Base-by-base conservation (phyloP, 106 monocot genomes). In the Xerophyta viscosa region DNA sequence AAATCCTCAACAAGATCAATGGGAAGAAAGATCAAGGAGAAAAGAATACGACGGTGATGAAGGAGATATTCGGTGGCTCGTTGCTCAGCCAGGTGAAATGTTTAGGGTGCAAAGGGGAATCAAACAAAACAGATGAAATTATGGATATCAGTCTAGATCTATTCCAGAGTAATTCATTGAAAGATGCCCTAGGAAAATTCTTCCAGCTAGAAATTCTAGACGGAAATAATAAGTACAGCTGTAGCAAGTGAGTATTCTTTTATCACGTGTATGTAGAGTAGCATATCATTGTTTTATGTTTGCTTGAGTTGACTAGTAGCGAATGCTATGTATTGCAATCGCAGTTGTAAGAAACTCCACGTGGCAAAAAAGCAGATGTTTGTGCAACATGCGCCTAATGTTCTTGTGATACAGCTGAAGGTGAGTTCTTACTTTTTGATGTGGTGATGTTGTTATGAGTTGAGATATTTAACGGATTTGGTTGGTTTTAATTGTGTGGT, bases 371-470 rank as follows among this genome's bases (percentile, higher is more conserved):
- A 96, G 71, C 94, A 96, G 63, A 76, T 96, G 81, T 88, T 81
- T 50, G 29, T 96, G 20, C 70, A 78, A 44, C 65, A 66, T 41
- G 81, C 94, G 9, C 94, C 94, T 14, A 88, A 96, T 73, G 94
- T 96, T 14, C 88, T 96, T 61, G 94, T 96, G 25, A 71, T 96
- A 21, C 94, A 96, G 60, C 81, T 96, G 53, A 96, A 96, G 83
- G 94, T 96, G 5, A 37, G 47, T 44, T 42, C 36, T 62, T 10
- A 24, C 27, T 5, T 48, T 24, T 19, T 18, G 24, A 15, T 50
- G 59, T 70, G n/a, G n/a, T n/a, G n/a, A n/a, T n/a, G n/a, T n/a
- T n/a, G n/a, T n/a, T n/a, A n/a, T n/a, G n/a, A n/a, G n/a, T n/a
- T n/a, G n/a, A n/a, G n/a, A n/a, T n/a, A n/a, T n/a, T n/a, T n/a